Conservation (phyloP, 208 protist species). For the Trypanosoma brucei region DNA sequence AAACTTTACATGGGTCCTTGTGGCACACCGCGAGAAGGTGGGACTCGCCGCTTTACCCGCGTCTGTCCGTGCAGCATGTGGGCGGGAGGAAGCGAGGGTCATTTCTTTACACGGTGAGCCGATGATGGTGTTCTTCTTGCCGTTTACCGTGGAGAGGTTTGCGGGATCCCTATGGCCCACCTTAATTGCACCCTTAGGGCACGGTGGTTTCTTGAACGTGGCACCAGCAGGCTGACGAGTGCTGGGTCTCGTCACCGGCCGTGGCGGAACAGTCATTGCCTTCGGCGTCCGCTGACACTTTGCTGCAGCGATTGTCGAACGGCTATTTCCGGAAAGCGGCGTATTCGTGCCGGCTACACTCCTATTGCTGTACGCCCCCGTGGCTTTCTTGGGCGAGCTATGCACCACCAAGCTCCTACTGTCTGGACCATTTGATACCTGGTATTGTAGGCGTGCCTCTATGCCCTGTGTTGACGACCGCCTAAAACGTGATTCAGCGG, state of each 20-base stretch:
- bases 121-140: neutral
- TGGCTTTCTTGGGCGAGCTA: neutral
- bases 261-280: neutral
- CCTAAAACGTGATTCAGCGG: constrained; percentile 1
- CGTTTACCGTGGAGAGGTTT: neutral
- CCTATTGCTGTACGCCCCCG: constrained; percentile 1
- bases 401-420: neutral
- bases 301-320: neutral
- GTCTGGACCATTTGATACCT: neutral
- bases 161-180: neutral
- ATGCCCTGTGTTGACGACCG: constrained; percentile 9
- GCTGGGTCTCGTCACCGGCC: neutral
- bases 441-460: constrained; percentile 11
- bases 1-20: neutral
- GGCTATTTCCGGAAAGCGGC: neutral
- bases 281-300: neutral
- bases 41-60: neutral
- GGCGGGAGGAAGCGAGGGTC: neutral
- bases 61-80: neutral
- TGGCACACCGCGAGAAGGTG: neutral
- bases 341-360: neutral
- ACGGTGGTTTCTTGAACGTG: neutral
- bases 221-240: neutral
- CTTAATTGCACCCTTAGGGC: neutral
- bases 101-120: neutral